These are phyloP conservation scores for Ophiocordyceps polyrhachis-furcata DNA, from an alignment of 2,329 filamentous ascomycete genomes.

Conservation along the genomic window DNA sequence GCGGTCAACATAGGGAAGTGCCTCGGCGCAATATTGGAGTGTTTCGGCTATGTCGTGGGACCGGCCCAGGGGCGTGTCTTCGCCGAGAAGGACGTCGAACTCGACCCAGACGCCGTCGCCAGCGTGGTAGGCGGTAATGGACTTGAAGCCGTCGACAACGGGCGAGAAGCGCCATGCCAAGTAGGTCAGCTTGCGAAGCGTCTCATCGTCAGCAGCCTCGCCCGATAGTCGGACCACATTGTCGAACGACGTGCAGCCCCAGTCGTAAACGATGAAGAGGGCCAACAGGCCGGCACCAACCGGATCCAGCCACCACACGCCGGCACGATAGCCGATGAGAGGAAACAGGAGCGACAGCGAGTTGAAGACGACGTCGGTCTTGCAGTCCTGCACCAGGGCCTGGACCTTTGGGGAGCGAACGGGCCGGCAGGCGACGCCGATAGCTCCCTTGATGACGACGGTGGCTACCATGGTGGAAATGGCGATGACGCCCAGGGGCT, in stretches of 20 bases:
- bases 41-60: conserved; percentile 16
- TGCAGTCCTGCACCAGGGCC: conserved; percentile 30
- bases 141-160: conserved; percentile 14
- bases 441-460: conserved; percentile 60
- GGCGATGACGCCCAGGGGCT: conserved; percentile 11
- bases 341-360: conserved; percentile 76
- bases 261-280: conserved; percentile 50
- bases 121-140: conserved; percentile 15
- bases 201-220: conserved; percentile 12
- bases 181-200: conserved; percentile 13
- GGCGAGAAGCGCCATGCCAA: conserved; percentile 15
- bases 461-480: conserved; percentile 44
- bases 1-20: conserved; percentile 11
- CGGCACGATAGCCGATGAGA: conserved; percentile 38
- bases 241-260: conserved; percentile 32
- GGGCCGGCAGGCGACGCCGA: conserved; percentile 66
- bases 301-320: conserved; percentile 49
- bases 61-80: conserved; percentile 12
- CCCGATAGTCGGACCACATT: conserved; percentile 14
- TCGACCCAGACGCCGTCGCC: conserved; percentile 16
- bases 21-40: conserved; percentile 16
- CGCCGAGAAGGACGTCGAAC: conserved; percentile 13
- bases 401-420: conserved; percentile 72
- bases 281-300: conserved; percentile 43
- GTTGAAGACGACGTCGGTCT: conserved; percentile 72